Evolutionary conservation across 176 grass and related monocot genomes (phyloP).

Genomic region (Alloteropsis semialata): DNA sequence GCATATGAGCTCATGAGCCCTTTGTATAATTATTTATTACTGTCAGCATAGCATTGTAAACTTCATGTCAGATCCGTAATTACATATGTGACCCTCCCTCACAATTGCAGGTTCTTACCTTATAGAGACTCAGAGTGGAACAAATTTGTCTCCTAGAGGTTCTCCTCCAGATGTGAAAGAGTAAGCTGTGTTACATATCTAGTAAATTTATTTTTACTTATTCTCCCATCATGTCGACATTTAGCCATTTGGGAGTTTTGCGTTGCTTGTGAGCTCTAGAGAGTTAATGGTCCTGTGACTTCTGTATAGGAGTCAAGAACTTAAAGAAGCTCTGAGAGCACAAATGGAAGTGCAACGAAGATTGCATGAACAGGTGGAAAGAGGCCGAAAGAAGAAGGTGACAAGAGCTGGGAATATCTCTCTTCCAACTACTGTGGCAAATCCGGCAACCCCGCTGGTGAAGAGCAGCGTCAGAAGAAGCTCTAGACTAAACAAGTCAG

Average conservation of each 20-base stretch:
- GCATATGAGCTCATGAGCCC: neutral
- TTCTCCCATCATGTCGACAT: neutral
- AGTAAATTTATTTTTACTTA: neutral
- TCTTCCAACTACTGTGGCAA: too few species aligned
- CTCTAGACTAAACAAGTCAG: too few species aligned
- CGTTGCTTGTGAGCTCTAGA: neutral
- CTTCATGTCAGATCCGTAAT: neutral
- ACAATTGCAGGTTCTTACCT: conserved; percentile 64
- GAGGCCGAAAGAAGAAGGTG: too few species aligned
- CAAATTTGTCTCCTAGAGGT: conserved; percentile 57
- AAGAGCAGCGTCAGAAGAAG: too few species aligned
- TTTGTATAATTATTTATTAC: neutral
- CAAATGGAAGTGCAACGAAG: conserved; percentile 61
- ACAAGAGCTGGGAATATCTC: too few species aligned
- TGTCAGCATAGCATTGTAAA: neutral
- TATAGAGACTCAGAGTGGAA: conserved; percentile 50
- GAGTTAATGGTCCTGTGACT: neutral
- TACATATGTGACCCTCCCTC: conserved; percentile 13
- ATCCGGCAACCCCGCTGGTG: too few species aligned
- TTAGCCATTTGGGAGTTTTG: neutral
- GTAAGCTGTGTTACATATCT: conserved; percentile 25
- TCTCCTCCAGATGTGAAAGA: conserved; percentile 55
- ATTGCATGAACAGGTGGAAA: conserved; percentile 55
- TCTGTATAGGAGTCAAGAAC: conserved; percentile 43
- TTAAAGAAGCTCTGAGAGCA: conserved; percentile 54